Conservation (phyloP, 805 yeast species). For the Kluyveromyces lactis region DNA sequence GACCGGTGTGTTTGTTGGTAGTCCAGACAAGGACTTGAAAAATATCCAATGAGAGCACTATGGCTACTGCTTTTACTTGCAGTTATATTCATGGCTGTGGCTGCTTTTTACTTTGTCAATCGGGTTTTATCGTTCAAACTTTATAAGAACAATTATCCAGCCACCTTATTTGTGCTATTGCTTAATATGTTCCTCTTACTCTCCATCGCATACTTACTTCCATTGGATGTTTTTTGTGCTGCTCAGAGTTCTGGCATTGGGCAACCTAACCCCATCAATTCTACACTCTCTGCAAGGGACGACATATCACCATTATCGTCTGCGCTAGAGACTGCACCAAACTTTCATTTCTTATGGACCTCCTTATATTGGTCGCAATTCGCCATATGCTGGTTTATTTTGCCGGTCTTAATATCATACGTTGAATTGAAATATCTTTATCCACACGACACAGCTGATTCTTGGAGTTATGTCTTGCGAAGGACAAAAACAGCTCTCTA, state of each 20-base stretch:
- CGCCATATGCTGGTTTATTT: slow-evolving; percentile 24
- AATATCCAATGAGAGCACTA: background rate
- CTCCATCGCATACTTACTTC: slow-evolving; percentile 23
- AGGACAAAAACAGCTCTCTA: slow-evolving; percentile 17
- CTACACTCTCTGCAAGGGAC: background rate
- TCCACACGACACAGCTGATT: slow-evolving; percentile 7
- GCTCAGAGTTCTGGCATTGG: slow-evolving; percentile 6
- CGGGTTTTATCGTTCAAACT: slow-evolving; percentile 24
- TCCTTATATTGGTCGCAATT: slow-evolving; percentile 26
- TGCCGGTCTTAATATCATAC: slow-evolving; percentile 28
- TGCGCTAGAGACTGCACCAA: slow-evolving; percentile 2
- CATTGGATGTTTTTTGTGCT: slow-evolving; percentile 21
- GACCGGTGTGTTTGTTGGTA: too few relatives aligned
- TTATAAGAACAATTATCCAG: slow-evolving; percentile 20
- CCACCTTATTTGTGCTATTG: slow-evolving; percentile 15
- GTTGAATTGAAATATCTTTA: slow-evolving; percentile 20
- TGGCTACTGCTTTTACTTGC: slow-evolving; percentile 5
- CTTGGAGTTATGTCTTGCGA: slow-evolving; percentile 8
- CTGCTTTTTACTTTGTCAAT: slow-evolving; percentile 17
- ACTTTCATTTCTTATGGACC: slow-evolving; percentile 18
- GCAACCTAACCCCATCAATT: slow-evolving; percentile 1
- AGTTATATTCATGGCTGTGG: slow-evolving; percentile 3
- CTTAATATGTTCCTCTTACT: slow-evolving; percentile 22
- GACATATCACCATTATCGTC: background rate
- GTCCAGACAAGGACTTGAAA: too few relatives aligned